Evolutionary conservation across 2,329 filamentous ascomycete species (phyloP).

Genomic region (Alternaria gaisen): DNA sequence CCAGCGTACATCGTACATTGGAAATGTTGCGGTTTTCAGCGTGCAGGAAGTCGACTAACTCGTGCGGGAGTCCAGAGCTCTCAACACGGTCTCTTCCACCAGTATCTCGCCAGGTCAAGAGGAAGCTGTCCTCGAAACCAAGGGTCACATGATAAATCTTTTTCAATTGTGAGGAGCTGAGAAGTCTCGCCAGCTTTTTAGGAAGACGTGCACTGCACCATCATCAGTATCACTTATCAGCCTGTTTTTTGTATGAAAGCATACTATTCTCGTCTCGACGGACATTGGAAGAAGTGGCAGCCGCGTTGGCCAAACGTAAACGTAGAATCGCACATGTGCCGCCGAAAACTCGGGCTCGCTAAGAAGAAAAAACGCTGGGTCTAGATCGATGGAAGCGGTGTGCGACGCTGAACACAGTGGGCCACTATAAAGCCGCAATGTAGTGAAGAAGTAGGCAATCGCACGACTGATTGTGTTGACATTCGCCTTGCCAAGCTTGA

Average conservation of each 20-base stretch:
- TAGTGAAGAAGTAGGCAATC: constrained; percentile 12
- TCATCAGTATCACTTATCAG: not conserved
- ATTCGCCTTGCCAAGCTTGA: constrained; percentile 39
- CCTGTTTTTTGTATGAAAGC: not conserved
- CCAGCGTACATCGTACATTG: constrained; percentile 39
- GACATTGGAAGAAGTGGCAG: constrained; percentile 45
- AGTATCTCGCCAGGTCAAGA: constrained; percentile 45
- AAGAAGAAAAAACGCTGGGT: constrained; percentile 12
- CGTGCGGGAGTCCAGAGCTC: constrained; percentile 33
- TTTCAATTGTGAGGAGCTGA: constrained; percentile 35
- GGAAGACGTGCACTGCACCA: constrained; percentile 37
- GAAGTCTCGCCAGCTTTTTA: constrained; percentile 33
- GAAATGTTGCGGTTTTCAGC: constrained; percentile 37
- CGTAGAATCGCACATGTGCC: constrained; percentile 43
- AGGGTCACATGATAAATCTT: constrained; percentile 44
- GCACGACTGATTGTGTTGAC: constrained; percentile 13
- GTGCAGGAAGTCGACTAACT: constrained; percentile 39
- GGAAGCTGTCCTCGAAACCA: constrained; percentile 45
- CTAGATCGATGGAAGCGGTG: constrained; percentile 10
- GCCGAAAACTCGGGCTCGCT: constrained; percentile 12
- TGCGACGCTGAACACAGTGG: not conserved
- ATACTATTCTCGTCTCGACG: constrained; percentile 40
- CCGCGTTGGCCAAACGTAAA: constrained; percentile 49
- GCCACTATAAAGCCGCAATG: constrained; percentile 9
- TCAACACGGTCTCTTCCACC: constrained; percentile 38